These are phyloP conservation scores for Linnemannia hyalina DNA, from an alignment of 192 early-diverging fungal genomes.

Conservation along the genomic window DNA sequence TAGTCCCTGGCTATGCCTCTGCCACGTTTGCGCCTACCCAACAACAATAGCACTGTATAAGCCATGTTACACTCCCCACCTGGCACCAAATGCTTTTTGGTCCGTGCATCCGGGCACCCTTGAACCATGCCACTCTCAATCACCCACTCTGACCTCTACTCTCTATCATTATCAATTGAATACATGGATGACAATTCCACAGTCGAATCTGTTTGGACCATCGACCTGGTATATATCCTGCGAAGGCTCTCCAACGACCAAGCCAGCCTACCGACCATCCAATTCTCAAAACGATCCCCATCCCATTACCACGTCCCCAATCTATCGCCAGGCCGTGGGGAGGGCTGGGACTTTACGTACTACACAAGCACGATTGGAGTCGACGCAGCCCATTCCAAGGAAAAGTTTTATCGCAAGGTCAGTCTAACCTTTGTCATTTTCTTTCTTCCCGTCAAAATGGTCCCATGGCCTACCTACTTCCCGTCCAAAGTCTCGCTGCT, in stretches of 20 bases:
- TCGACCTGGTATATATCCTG: slow-evolving; percentile 88
- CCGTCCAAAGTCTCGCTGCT: neutral
- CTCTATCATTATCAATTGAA: neutral
- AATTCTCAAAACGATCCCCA: slow-evolving; percentile 16
- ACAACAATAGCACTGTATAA: neutral
- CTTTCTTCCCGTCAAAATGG: neutral
- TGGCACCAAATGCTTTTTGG: neutral
- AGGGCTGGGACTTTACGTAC: slow-evolving; percentile 86
- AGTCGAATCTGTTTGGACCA: slow-evolving; percentile 88
- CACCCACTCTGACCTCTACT: neutral
- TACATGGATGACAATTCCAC: neutral
- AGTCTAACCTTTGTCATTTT: neutral
- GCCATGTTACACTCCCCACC: neutral
- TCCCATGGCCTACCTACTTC: neutral
- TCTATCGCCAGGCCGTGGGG: slow-evolving; percentile 40
- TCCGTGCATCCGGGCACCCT: neutral
- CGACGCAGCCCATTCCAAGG: slow-evolving; percentile 77
- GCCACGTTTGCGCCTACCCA: neutral
- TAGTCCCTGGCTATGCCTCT: neutral
- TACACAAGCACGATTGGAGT: slow-evolving; percentile 91
- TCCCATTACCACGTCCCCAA: slow-evolving; percentile 19
- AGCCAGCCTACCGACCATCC: slow-evolving; percentile 54
- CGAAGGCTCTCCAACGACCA: slow-evolving; percentile 64
- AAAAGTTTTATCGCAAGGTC: slow-evolving; percentile 76
- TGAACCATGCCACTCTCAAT: neutral